A percentile compares a stretch with the other conserved stretches of the same genome.
Conservation (phyloP, 176 grass and related monocot genomes). For the Avena eriantha region DNA sequence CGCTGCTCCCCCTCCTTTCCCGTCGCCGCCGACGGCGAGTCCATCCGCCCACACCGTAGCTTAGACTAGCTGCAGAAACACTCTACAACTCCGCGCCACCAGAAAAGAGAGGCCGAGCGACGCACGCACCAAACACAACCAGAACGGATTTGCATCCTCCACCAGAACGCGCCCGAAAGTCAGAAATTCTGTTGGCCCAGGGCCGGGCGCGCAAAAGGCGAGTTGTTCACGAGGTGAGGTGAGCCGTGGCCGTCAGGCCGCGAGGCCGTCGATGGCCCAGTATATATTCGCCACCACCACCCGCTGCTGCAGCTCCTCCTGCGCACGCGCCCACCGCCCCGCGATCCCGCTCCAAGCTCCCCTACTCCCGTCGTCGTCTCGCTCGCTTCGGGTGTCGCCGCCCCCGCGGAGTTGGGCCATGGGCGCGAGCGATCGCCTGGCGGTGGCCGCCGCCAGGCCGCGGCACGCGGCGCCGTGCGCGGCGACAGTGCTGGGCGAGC, state of each 20-base stretch:
- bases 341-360: background rate
- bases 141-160: constrained; percentile 38
- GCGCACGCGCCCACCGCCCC: background rate
- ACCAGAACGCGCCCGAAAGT: constrained; percentile 45
- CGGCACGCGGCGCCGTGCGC: constrained; percentile 46
- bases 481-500: constrained; percentile 71
- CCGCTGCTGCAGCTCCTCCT: constrained; percentile 24
- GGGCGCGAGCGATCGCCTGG: constrained; percentile 48
- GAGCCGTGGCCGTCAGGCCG: constrained; percentile 42
- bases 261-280: constrained; percentile 48
- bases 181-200: constrained; percentile 35
- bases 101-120: constrained; percentile 8
- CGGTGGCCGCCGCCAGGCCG: constrained; percentile 32
- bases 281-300: constrained; percentile 57
- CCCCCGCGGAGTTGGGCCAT: constrained; percentile 16
- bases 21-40: constrained; percentile 32
- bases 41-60: background rate
- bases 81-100: constrained; percentile 22
- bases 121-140: background rate
- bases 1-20: background rate
- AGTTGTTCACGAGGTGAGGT: constrained; percentile 39
- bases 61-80: constrained; percentile 17
- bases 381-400: background rate
- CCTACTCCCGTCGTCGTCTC: background rate
- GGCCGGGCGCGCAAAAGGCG: background rate